Evolutionary conservation across 768 basidiomycete genomes (phyloP).

Genomic region (Boletus rubropictus): DNA sequence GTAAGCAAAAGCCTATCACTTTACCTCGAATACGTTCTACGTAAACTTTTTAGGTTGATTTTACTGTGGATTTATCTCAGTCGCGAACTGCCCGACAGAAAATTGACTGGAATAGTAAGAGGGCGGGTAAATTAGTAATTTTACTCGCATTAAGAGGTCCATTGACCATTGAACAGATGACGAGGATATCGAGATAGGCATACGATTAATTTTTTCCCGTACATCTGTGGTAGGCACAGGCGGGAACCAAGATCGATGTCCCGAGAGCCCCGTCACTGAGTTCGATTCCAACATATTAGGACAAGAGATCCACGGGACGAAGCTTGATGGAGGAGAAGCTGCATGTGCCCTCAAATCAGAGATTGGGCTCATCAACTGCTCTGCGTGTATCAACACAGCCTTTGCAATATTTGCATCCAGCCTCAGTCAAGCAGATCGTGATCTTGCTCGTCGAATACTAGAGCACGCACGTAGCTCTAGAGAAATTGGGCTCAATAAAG

Average conservation of each 20-base stretch:
- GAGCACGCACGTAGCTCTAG: slow-evolving; percentile 10
- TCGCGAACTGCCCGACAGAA: slow-evolving; percentile 48
- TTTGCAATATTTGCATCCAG: slow-evolving; percentile 17
- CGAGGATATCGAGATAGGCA: slow-evolving; percentile 71
- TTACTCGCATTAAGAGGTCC: neutral
- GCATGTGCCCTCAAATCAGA: slow-evolving; percentile 40
- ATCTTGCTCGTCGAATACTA: slow-evolving; percentile 16
- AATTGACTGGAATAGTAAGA: slow-evolving; percentile 85
- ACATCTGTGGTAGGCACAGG: slow-evolving; percentile 10
- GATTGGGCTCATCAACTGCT: slow-evolving; percentile 30
- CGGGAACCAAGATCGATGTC: slow-evolving; percentile 8
- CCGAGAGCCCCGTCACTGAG: slow-evolving; percentile 11
- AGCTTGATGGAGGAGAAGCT: slow-evolving; percentile 37
- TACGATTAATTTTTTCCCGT: slow-evolving; percentile 42
- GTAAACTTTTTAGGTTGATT: slow-evolving; percentile 52
- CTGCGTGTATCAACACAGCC: slow-evolving; percentile 24
- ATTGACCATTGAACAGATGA: slow-evolving; percentile 50
- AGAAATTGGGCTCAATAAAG: slow-evolving; percentile 27
- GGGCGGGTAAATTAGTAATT: slow-evolving; percentile 52
- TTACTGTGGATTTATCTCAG: slow-evolving; percentile 61
- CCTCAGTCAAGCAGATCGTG: slow-evolving; percentile 19
- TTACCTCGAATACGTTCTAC: neutral
- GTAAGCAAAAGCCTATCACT: slow-evolving; percentile 32
- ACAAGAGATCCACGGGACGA: slow-evolving; percentile 38
- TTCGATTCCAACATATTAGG: slow-evolving; percentile 12